These are phyloP conservation scores for Vigna mungo DNA, from an alignment of 306 rosid species.

Conservation along the genomic window DNA sequence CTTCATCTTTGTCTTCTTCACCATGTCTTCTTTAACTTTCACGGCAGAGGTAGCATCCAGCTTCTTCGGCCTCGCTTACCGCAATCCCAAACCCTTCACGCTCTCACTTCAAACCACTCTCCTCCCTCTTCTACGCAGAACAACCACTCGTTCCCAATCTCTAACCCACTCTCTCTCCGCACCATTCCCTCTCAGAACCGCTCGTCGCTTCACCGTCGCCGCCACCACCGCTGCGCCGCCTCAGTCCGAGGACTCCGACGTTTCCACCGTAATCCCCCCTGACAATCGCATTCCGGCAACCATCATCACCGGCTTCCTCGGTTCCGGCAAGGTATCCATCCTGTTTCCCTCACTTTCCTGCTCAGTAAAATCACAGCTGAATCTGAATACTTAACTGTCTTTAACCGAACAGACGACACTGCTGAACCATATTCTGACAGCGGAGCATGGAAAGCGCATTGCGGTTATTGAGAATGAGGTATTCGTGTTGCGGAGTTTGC, in stretches of 20 bases:
- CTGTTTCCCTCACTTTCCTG: not conserved
- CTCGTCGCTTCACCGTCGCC: conserved; percentile 62
- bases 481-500: not conserved
- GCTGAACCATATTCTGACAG: conserved; percentile 88
- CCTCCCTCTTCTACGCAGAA: conserved; percentile 44
- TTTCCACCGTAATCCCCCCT: conserved; percentile 67
- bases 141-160: not conserved
- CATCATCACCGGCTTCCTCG: conserved; percentile 91
- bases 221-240: conserved; percentile 65
- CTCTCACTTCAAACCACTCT: conserved; percentile 45
- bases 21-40: conserved; percentile 61
- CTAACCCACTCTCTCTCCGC: conserved; percentile 41
- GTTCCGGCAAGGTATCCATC: conserved; percentile 84
- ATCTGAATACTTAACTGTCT: conserved; percentile 9
- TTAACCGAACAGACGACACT: conserved; percentile 74
- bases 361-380: not conserved
- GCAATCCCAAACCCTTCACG: conserved; percentile 48
- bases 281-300: conserved; percentile 90
- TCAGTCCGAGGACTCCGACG: conserved; percentile 64
- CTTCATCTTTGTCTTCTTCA: not conserved
- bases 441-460: conserved; percentile 91
- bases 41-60: conserved; percentile 61
- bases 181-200: conserved; percentile 34
- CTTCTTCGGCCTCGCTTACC: conserved; percentile 53
- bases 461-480: conserved; percentile 88